A percentile compares a stretch with the other conserved stretches of the same genome.
phyloP scores from a whole-genome alignment of 148 eudicot genomes.

The Rhododendron ovatum region DNA sequence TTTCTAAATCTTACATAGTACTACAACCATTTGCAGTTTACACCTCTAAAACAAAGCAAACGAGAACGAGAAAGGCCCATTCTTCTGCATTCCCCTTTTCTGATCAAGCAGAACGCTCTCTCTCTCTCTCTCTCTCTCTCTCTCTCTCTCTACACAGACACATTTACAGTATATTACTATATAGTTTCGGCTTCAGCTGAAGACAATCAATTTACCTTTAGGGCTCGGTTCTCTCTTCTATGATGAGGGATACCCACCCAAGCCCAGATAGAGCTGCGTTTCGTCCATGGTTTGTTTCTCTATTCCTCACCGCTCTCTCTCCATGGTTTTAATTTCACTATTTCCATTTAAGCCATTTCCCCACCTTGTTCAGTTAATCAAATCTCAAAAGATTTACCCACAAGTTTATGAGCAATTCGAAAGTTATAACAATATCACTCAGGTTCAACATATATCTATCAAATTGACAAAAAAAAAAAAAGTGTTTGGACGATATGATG shows the following conservation, averaged over 20 bases:
- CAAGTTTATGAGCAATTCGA: neutral
- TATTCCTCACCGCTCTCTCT: neutral
- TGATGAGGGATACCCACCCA: neutral
- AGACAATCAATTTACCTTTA: neutral
- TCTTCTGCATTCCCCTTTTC: too few relatives aligned
- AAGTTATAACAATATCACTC: neutral
- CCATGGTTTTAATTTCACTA: neutral
- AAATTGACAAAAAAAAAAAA: too few relatives aligned
- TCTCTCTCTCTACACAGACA: neutral
- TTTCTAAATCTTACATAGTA: too few relatives aligned
- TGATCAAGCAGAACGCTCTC: too few relatives aligned
- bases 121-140: neutral
- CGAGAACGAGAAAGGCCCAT: too few relatives aligned
- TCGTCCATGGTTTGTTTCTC: slow-evolving; percentile 1
- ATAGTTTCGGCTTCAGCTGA: neutral
- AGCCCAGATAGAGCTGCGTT: slow-evolving; percentile 6
- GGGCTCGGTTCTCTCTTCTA: neutral
- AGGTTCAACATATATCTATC: neutral
- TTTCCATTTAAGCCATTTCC: neutral
- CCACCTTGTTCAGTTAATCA: neutral
- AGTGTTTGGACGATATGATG: too few relatives aligned
- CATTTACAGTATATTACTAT: neutral
- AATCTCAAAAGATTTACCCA: neutral
- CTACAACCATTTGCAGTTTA: too few relatives aligned
- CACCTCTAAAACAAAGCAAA: too few relatives aligned